Evolutionary conservation across 2,329 filamentous ascomycete species (phyloP).

Genomic region (Paracoccidioides brasiliensis): DNA sequence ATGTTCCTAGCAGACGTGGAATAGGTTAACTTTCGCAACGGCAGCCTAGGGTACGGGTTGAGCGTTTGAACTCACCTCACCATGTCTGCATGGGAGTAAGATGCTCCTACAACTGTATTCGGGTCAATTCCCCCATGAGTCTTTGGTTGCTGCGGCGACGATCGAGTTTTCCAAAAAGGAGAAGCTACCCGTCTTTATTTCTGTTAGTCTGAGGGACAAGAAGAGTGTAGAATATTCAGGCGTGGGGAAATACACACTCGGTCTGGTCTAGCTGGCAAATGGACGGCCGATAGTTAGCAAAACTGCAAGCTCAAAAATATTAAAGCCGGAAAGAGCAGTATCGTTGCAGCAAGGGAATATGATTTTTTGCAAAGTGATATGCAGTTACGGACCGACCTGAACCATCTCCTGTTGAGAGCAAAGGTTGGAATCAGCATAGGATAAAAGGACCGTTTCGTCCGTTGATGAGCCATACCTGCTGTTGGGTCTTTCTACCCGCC

Average conservation of each 20-base stretch:
- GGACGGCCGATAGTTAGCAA: neutral
- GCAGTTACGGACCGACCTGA: constrained; percentile 76
- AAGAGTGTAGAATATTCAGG: neutral
- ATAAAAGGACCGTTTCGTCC: neutral
- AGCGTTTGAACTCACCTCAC: constrained; percentile 61
- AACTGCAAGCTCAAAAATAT: neutral
- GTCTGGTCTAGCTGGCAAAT: constrained; percentile 22
- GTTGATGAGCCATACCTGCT: constrained; percentile 46
- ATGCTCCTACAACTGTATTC: constrained; percentile 74
- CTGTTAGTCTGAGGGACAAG: neutral
- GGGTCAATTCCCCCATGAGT: constrained; percentile 47
- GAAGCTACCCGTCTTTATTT: constrained; percentile 55
- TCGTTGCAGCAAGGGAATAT: neutral
- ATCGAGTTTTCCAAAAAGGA: constrained; percentile 67
- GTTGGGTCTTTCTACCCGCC: constrained; percentile 44
- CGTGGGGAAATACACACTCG: constrained; percentile 21
- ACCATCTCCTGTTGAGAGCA: constrained; percentile 70
- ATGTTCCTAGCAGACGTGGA: constrained; percentile 17
- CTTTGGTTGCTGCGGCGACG: constrained; percentile 39
- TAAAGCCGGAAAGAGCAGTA: neutral
- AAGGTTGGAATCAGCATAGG: neutral
- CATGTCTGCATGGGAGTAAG: constrained; percentile 93
- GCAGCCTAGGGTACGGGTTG: neutral
- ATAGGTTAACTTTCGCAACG: neutral
- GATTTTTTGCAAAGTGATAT: constrained; percentile 7